These are phyloP conservation scores for Gynostemma pentaphyllum DNA, from an alignment of 306 rosid genomes.

Conservation along the genomic window DNA sequence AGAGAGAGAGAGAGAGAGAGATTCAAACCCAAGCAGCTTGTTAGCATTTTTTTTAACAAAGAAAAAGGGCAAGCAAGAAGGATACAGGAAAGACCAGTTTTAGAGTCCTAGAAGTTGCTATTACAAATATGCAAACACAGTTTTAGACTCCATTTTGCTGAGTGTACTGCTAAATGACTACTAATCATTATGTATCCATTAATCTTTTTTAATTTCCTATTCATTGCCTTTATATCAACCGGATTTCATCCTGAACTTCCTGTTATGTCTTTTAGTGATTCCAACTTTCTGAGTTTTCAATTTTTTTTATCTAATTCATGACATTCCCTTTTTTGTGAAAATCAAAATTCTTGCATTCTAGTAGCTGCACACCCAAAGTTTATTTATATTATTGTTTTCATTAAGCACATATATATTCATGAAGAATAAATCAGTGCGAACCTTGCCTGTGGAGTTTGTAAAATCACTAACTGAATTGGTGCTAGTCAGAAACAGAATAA, in stretches of 20 bases:
- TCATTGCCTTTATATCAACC: not conserved
- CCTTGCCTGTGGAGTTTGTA: not conserved
- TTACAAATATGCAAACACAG: constrained; percentile 1
- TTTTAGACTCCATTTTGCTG: not conserved
- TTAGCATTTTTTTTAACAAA: not conserved
- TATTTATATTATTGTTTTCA: not conserved
- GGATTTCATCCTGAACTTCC: not conserved
- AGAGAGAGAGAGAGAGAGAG: no score
- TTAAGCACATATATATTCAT: not conserved
- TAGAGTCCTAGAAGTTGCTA: not conserved
- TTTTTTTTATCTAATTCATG: not conserved
- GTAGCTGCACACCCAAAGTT: not conserved
- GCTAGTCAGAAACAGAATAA: not conserved
- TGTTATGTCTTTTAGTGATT: not conserved
- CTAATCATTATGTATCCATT: not conserved
- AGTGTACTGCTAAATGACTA: not conserved
- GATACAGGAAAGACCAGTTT: not conserved
- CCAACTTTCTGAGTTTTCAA: not conserved
- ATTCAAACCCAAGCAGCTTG: not conserved
- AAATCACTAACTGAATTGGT: not conserved
- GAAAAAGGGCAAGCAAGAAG: not conserved
- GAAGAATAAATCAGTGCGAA: not conserved
- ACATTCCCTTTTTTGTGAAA: no score
- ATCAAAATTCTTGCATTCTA: no score
- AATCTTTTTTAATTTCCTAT: not conserved